A percentile compares a stretch with the other conserved stretches of the same genome.
These are phyloP conservation scores for Polyporus arcularius DNA, from an alignment of 768 basidiomycete genomes.

Conservation along the genomic window DNA sequence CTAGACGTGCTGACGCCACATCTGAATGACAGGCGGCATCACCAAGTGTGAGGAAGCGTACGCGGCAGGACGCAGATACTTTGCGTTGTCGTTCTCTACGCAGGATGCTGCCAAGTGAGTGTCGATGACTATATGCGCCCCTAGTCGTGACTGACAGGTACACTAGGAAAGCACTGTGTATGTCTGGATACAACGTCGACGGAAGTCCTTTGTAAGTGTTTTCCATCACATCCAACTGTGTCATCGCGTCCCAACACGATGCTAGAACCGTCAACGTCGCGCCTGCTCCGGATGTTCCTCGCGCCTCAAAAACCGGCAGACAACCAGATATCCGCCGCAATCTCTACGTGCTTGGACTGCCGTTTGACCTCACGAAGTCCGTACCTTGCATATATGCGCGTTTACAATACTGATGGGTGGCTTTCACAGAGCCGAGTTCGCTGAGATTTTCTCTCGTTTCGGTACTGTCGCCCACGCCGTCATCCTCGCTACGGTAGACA, in stretches of 20 bases:
- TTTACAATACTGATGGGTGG: background rate
- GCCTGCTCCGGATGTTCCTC: conserved; percentile 18
- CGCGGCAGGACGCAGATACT: conserved; percentile 34
- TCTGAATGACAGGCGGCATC: conserved; percentile 48
- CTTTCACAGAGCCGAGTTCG: conserved; percentile 47
- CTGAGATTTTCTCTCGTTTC: conserved; percentile 59
- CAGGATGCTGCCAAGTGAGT: conserved; percentile 56
- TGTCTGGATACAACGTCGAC: conserved; percentile 61
- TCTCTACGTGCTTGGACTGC: conserved; percentile 82
- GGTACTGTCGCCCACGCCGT: conserved; percentile 76
- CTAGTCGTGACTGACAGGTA: conserved; percentile 6
- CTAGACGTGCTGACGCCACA: background rate
- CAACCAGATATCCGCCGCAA: conserved; percentile 64
- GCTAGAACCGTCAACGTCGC: conserved; percentile 25
- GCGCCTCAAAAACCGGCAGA: conserved; percentile 25
- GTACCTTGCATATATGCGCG: conserved; percentile 19
- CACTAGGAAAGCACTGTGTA: conserved; percentile 58
- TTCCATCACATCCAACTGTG: background rate
- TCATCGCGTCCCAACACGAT: background rate
- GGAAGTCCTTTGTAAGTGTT: conserved; percentile 56
- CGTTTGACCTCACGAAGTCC: conserved; percentile 79
- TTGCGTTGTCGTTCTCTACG: conserved; percentile 56
- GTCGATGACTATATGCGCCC: background rate
- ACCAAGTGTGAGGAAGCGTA: conserved; percentile 32
- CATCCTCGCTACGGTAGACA: conserved; percentile 82